Conservation (phyloP, 768 basidiomycete species). For the Pleurotus pulmonarius region DNA sequence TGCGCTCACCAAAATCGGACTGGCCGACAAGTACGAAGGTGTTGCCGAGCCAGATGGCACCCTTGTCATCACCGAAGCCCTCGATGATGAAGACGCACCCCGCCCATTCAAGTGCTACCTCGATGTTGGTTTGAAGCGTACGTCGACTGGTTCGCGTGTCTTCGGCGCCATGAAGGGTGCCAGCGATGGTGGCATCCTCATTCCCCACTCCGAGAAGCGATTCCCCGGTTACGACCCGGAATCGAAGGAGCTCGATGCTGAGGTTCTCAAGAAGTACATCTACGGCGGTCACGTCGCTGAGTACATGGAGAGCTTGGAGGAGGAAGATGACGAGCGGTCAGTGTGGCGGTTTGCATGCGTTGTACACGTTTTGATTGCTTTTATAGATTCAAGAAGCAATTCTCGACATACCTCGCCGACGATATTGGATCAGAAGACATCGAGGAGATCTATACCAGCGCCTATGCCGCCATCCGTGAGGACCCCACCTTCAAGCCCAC, state of each 20-base stretch:
- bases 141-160: conserved; percentile 94
- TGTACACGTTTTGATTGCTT: conserved; percentile 9
- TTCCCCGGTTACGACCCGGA: conserved; percentile 98
- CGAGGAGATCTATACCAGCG: conserved; percentile 91
- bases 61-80: conserved; percentile 73
- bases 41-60: conserved; percentile 88
- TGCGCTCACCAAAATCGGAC: conserved; percentile 90
- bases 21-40: conserved; percentile 98
- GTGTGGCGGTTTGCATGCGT: conserved; percentile 14
- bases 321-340: conserved; percentile 97
- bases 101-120: conserved; percentile 99
- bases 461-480: conserved; percentile 94
- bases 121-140: conserved; percentile 96
- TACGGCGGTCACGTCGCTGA: conserved; percentile 96
- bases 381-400: conserved; percentile 93
- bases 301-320: conserved; percentile 99
- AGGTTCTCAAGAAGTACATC: conserved; percentile 97
- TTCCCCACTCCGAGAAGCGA: conserved; percentile 96
- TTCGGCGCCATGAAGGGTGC: conserved; percentile 99
- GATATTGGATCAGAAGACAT: conserved; percentile 95
- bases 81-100: conserved; percentile 90
- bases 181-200: conserved; percentile 94
- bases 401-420: conserved; percentile 91
- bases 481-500: conserved; percentile 88
- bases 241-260: conserved; percentile 87